Conservation (phyloP, 768 basidiomycete genomes). For the Tulasnella sp. region DNA sequence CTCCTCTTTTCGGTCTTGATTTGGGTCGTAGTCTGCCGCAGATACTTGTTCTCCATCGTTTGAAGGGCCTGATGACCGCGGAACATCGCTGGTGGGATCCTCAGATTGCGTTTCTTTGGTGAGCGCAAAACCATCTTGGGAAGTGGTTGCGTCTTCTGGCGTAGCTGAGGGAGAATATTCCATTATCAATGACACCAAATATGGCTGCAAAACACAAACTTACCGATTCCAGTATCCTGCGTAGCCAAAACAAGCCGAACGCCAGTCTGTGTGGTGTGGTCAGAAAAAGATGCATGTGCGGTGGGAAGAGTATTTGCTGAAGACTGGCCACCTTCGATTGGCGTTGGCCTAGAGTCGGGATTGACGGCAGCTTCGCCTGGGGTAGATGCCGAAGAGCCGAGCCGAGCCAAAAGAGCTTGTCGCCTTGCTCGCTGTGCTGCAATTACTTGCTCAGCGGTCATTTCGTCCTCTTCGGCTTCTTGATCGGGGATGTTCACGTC, state of each 20-base stretch:
- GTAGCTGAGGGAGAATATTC: constrained; percentile 19
- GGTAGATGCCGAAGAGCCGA: constrained; percentile 24
- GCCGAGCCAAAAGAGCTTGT: constrained; percentile 70
- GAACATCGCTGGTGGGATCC: constrained; percentile 35
- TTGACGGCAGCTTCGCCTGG: constrained; percentile 25
- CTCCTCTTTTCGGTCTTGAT: constrained; percentile 70
- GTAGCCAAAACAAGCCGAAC: constrained; percentile 29
- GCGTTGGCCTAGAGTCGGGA: constrained; percentile 51
- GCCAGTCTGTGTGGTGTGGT: constrained; percentile 46
- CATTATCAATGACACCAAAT: no score
- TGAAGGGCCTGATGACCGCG: constrained; percentile 26
- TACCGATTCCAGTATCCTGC: background rate
- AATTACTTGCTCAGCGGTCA: constrained; percentile 51
- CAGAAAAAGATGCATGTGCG: constrained; percentile 36
- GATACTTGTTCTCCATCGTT: constrained; percentile 57
- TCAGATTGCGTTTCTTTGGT: constrained; percentile 51
- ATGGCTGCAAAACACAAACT: background rate
- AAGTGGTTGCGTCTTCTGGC: constrained; percentile 16
- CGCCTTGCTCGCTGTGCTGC: constrained; percentile 57
- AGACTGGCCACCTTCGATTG: constrained; percentile 48
- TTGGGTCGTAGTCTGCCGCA: constrained; percentile 88
- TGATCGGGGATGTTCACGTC: background rate
- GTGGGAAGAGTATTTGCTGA: constrained; percentile 41
- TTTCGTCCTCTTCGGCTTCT: constrained; percentile 38
- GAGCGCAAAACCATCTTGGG: constrained; percentile 42